Percentiles rank a stretch among this genome's conserved stretches.
phyloP scores from a whole-genome alignment of 2,329 filamentous ascomycete species.

The Lasiodiplodia citricola region DNA sequence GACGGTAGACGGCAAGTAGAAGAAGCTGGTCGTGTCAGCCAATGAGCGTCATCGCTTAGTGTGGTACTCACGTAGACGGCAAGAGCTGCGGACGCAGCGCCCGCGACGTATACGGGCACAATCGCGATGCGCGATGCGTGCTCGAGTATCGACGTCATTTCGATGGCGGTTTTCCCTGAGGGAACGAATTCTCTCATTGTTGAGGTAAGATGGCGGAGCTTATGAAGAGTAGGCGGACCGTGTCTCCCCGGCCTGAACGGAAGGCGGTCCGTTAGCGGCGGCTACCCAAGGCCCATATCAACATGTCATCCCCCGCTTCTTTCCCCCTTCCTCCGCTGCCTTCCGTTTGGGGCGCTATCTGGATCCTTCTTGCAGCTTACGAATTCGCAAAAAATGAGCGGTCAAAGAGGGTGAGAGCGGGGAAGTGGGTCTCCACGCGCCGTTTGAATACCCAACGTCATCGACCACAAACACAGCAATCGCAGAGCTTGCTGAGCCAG shows the following conservation, averaged over 20 bases:
- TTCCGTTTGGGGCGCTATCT: background rate
- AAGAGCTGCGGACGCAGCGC: background rate
- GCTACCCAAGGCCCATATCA: constrained; percentile 5
- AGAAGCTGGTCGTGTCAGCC: background rate
- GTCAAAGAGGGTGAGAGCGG: background rate
- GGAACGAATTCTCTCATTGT: background rate
- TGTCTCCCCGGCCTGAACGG: constrained; percentile 12
- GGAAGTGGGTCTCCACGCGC: background rate
- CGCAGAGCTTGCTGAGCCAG: no score
- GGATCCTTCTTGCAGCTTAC: background rate
- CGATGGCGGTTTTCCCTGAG: background rate
- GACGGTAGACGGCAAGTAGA: constrained; percentile 39
- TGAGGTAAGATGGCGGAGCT: background rate
- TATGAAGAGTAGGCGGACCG: background rate
- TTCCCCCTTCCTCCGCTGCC: background rate
- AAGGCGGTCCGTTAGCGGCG: constrained; percentile 12
- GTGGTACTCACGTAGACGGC: constrained; percentile 1
- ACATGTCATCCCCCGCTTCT: background rate
- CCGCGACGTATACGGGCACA: constrained; percentile 5
- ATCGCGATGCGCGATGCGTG: background rate
- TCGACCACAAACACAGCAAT: background rate
- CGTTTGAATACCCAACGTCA: background rate
- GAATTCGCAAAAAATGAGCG: background rate
- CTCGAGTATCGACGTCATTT: background rate
- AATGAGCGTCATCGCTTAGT: background rate